Evolutionary conservation across 495 filamentous ascomycete species (phyloP).

Genomic region (Penicillium robsamsonii): DNA sequence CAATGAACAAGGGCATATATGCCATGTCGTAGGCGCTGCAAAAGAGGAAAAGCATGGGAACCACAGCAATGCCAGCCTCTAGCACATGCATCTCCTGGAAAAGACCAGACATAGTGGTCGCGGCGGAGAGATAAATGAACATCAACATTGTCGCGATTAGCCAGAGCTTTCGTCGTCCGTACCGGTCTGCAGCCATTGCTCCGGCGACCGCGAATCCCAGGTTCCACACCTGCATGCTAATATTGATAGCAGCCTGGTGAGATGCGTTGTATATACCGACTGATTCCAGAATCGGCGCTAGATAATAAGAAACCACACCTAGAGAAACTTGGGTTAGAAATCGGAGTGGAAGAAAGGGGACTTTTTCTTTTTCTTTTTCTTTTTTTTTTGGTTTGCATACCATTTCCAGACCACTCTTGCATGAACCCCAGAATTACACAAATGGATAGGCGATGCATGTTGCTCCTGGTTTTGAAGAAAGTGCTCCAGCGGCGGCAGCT

Average conservation of each 20-base stretch:
- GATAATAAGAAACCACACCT: constrained; percentile 61
- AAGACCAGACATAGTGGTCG: constrained; percentile 51
- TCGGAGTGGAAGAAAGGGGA: background rate
- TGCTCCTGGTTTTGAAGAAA: constrained; percentile 63
- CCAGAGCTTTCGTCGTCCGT: constrained; percentile 58
- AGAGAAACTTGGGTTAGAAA: background rate
- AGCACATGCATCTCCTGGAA: constrained; percentile 47
- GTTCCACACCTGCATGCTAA: constrained; percentile 31
- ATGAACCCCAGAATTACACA: constrained; percentile 56
- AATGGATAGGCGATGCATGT: constrained; percentile 59
- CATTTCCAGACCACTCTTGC: constrained; percentile 69
- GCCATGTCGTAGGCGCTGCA: constrained; percentile 55
- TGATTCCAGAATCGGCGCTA: constrained; percentile 50
- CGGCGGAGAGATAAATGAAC: constrained; percentile 55
- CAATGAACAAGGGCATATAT: constrained; percentile 59
- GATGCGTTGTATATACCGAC: constrained; percentile 52
- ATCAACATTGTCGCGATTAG: constrained; percentile 55
- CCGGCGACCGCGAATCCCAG: constrained; percentile 38
- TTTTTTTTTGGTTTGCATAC: constrained; percentile 24
- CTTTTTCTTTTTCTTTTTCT: too few species aligned
- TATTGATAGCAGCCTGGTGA: constrained; percentile 41
- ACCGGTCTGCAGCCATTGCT: constrained; percentile 54
- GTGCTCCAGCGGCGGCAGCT: constrained; percentile 26
- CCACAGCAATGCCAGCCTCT: constrained; percentile 50
- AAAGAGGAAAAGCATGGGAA: constrained; percentile 63